Evolutionary conservation across 441 rosid genomes (phyloP).

Genomic region (Pelargonium hybrid): DNA sequence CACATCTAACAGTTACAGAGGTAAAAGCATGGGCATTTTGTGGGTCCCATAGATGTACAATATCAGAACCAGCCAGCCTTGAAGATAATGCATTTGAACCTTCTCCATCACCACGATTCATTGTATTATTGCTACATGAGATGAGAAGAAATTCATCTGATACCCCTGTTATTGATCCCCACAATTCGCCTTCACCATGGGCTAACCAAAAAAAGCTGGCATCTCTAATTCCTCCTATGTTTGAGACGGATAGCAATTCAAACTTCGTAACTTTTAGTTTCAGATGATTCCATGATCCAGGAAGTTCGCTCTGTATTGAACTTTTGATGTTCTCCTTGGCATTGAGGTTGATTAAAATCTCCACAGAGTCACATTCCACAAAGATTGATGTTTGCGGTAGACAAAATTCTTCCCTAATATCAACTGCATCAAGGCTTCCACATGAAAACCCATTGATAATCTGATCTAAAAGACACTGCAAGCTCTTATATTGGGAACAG

Average conservation of each 20-base stretch:
- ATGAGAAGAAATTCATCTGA: constrained; percentile 59
- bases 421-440: constrained; percentile 24
- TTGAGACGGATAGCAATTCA: constrained; percentile 55
- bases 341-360: constrained; percentile 58
- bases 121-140: constrained; percentile 68
- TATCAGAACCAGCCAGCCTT: constrained; percentile 73
- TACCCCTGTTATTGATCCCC: constrained; percentile 61
- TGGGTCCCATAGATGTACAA: constrained; percentile 66
- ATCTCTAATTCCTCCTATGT: constrained; percentile 55
- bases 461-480: constrained; percentile 45
- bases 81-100: constrained; percentile 89
- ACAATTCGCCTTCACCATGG: constrained; percentile 68
- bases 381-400: constrained; percentile 50
- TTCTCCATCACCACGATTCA: constrained; percentile 90
- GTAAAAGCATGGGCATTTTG: constrained; percentile 34
- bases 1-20: constrained; percentile 58
- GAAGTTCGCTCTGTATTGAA: constrained; percentile 74
- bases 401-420: constrained; percentile 25
- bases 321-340: constrained; percentile 34
- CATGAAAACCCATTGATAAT: constrained; percentile 35
- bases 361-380: constrained; percentile 69
- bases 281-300: constrained; percentile 73
- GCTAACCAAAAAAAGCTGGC: constrained; percentile 72
- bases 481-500: constrained; percentile 37
- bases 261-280: constrained; percentile 54